Percentiles rank a stretch among this genome's conserved stretches.
phyloP scores from a whole-genome alignment of 179 eudicot species.

The Vitellaria paradoxa region DNA sequence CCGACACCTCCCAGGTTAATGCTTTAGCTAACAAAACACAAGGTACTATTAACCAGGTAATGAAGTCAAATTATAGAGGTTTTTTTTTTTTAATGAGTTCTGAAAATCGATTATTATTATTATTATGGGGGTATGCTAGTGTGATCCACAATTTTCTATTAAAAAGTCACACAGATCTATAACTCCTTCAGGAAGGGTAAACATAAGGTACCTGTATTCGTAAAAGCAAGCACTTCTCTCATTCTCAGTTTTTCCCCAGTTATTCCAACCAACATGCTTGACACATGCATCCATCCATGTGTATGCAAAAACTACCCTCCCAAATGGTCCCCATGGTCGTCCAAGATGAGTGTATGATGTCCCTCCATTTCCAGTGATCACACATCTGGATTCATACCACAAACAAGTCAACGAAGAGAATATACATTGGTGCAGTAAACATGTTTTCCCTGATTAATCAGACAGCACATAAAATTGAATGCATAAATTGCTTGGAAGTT shows the following conservation, averaged over 20 bases:
- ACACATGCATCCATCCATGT: conserved; percentile 79
- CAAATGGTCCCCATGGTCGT: conserved; percentile 98
- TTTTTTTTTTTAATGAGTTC: too few species aligned
- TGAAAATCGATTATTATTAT: too few species aligned
- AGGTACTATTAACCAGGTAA: too few species aligned
- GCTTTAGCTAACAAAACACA: too few species aligned
- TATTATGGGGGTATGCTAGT: neutral
- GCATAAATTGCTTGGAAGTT: too few species aligned
- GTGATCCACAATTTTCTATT: neutral
- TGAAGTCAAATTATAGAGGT: too few species aligned
- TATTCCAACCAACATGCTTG: conserved; percentile 78
- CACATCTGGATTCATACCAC: conserved; percentile 53
- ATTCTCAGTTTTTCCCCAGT: conserved; percentile 92
- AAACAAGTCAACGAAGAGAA: conserved; percentile 8
- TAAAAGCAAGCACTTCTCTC: conserved; percentile 98
- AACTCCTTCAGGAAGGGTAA: neutral
- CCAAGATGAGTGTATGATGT: conserved; percentile 72
- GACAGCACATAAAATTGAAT: too few species aligned
- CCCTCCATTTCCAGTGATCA: conserved; percentile 84
- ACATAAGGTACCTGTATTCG: conserved; percentile 72
- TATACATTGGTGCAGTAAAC: too few species aligned
- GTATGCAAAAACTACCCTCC: conserved; percentile 80
- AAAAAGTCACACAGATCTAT: neutral
- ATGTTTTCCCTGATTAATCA: too few species aligned
- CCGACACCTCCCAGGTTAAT: too few species aligned